Conservation (phyloP, 805 yeast genomes). For the Wickerhamomyces bovis region DNA sequence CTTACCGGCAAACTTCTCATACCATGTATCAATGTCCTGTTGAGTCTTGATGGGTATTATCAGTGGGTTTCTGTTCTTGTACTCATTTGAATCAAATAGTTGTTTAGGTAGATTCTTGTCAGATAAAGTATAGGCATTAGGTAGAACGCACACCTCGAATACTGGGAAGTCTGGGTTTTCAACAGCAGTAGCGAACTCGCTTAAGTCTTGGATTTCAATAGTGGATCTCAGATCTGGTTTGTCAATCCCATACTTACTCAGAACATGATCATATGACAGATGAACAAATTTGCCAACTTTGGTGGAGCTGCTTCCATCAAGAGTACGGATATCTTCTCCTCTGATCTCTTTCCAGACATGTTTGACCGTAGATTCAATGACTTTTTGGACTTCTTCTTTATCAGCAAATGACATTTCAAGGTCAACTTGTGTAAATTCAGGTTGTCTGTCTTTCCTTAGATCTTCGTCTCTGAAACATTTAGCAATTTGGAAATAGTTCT, state of each 20-base stretch:
- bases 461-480: constrained; percentile 96
- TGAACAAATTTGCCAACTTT: constrained; percentile 29
- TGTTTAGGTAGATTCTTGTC: constrained; percentile 28
- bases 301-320: constrained; percentile 13
- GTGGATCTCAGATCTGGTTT: constrained; percentile 84
- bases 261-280: constrained; percentile 62
- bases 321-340: constrained; percentile 21
- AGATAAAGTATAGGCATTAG: constrained; percentile 29
- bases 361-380: constrained; percentile 52
- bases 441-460: constrained; percentile 90
- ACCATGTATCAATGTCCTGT: constrained; percentile 40
- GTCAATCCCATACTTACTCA: constrained; percentile 78
- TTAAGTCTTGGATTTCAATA: constrained; percentile 27
- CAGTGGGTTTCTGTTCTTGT: constrained; percentile 52
- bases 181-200: constrained; percentile 22
- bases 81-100: constrained; percentile 37
- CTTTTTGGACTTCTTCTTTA: constrained; percentile 57
- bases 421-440: constrained; percentile 97
- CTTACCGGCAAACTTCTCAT: constrained; percentile 24
- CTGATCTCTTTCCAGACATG: constrained; percentile 50
- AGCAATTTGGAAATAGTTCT: constrained; percentile 84
- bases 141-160: constrained; percentile 67
- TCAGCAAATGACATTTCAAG: constrained; percentile 84
- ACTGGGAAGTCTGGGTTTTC: constrained; percentile 51
- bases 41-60: constrained; percentile 44